Evolutionary conservation across 139 green algal genomes (phyloP).

Genomic region (Chlorella sorokiniana): DNA sequence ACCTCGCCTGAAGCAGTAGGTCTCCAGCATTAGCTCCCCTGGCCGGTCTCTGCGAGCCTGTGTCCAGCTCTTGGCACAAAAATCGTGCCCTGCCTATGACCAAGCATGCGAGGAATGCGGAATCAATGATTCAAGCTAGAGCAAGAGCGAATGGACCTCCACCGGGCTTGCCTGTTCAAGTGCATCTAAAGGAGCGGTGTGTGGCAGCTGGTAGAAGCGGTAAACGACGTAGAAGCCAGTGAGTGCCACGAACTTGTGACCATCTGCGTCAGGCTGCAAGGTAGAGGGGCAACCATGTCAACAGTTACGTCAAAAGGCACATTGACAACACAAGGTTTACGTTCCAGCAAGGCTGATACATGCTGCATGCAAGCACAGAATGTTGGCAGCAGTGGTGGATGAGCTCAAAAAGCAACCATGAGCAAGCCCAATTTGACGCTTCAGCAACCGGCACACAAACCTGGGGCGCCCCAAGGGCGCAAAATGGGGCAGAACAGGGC

Average conservation of each 20-base stretch:
- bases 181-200: conserved; percentile 28
- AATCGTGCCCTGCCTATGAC: conserved; percentile 21
- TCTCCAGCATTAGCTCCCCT: conserved; percentile 65
- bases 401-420: no score
- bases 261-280: conserved; percentile 35
- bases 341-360: no score
- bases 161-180: conserved; percentile 34
- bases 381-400: no score
- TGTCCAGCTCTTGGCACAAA: conserved; percentile 58
- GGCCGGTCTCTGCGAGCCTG: conserved; percentile 34
- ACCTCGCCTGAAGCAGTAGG: conserved; percentile 78
- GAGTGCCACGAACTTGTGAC: conserved; percentile 57
- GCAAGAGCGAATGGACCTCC: no score
- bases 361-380: no score
- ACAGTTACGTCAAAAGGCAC: no score
- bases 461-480: conserved; percentile 51
- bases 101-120: not conserved
- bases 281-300: no score
- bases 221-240: conserved; percentile 85
- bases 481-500: conserved; percentile 38
- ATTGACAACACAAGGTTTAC: no score
- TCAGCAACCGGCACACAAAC: not conserved
- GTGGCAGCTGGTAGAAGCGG: conserved; percentile 67
- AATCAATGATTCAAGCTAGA: not conserved
- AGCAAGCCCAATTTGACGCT: no score